Evolutionary conservation across 441 rosid species (phyloP).

Genomic region (Populus tomentosa): DNA sequence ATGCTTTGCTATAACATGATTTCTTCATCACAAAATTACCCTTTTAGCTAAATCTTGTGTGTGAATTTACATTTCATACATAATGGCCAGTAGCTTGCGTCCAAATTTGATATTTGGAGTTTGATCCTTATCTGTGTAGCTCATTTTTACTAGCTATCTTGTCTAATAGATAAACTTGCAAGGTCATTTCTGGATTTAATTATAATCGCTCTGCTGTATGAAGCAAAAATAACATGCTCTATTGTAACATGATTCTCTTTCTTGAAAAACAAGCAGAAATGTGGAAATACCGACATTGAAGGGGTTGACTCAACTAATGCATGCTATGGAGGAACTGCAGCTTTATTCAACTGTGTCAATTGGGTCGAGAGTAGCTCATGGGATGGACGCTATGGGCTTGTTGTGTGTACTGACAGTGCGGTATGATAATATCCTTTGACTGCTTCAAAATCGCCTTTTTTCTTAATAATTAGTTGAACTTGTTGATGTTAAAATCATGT

Average conservation of each 20-base stretch:
- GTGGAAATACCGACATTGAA: slow-evolving; percentile 93
- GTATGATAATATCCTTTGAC: slow-evolving; percentile 35
- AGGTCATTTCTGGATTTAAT: background rate
- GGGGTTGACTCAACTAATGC: slow-evolving; percentile 99
- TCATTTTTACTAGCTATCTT: background rate
- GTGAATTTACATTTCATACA: background rate
- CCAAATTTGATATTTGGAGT: background rate
- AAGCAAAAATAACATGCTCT: background rate
- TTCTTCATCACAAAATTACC: background rate
- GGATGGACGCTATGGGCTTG: slow-evolving; percentile 99
- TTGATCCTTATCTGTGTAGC: background rate
- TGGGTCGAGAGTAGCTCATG: slow-evolving; percentile 99
- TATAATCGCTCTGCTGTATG: background rate
- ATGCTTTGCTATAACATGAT: background rate
- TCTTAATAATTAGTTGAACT: background rate
- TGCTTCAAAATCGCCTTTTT: background rate
- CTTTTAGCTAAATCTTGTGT: background rate
- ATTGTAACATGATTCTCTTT: slow-evolving; percentile 6
- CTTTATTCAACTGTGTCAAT: slow-evolving; percentile 90
- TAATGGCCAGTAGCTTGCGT: background rate
- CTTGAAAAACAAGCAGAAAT: slow-evolving; percentile 52
- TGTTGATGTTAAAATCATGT: background rate
- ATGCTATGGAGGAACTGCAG: slow-evolving; percentile 99
- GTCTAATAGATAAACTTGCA: background rate
- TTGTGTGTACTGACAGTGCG: slow-evolving; percentile 96